Percentiles rank a stretch among this genome's conserved stretches.
These are phyloP conservation scores for Penicillium sp. DNA, from an alignment of 2,329 filamentous ascomycete genomes.

Conservation along the genomic window DNA sequence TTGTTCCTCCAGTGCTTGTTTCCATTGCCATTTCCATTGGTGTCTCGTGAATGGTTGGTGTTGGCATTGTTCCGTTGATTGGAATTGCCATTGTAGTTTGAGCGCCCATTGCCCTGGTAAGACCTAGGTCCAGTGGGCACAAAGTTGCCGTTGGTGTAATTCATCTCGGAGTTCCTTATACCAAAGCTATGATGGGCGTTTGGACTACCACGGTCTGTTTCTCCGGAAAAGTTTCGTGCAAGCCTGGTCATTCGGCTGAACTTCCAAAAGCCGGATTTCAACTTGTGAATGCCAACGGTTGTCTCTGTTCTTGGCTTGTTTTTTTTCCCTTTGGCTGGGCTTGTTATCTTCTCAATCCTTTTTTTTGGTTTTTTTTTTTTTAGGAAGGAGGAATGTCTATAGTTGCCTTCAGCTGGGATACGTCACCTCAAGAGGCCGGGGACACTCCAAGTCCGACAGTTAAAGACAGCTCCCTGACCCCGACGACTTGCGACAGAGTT, in stretches of 20 bases:
- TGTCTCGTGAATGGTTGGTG: background rate
- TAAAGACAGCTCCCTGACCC: constrained; percentile 12
- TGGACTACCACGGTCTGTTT: background rate
- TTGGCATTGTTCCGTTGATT: background rate
- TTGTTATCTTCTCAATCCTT: background rate
- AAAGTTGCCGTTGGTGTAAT: background rate
- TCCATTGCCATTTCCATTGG: background rate
- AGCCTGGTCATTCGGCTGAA: constrained; percentile 10
- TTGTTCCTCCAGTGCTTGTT: background rate
- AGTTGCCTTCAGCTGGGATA: background rate
- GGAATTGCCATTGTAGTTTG: background rate
- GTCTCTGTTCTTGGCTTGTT: constrained; percentile 7
- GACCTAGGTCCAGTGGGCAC: background rate
- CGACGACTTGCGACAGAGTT: constrained; percentile 8
- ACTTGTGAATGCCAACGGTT: constrained; percentile 14
- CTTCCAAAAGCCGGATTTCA: constrained; percentile 20
- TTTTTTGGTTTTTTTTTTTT: background rate
- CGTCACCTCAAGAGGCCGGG: constrained; percentile 13
- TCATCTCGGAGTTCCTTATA: background rate
- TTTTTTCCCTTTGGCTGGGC: background rate
- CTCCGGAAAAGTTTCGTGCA: background rate
- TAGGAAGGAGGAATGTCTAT: background rate
- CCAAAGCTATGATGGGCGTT: constrained; percentile 1
- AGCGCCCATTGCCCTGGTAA: background rate
- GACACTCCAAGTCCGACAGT: constrained; percentile 18